Evolutionary conservation across 768 basidiomycete species (phyloP), one percentile per base, ranked within the genome.

Genomic region (Thelephora aurantiotincta): DNA sequence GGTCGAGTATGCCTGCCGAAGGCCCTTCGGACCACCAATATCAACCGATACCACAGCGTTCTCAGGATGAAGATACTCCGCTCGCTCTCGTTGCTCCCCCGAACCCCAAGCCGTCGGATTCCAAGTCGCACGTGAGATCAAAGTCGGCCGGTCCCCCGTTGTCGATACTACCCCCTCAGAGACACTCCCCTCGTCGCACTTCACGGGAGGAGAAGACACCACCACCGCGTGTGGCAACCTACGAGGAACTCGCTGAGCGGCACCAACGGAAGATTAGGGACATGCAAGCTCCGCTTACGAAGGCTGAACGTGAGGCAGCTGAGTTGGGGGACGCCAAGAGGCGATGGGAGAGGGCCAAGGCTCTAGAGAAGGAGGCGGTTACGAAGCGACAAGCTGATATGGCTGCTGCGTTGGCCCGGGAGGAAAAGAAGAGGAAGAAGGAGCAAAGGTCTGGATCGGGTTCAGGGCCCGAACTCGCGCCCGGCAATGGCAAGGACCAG

Each of bases 241-340:
- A 85, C 59, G 91, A 93, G 62, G 89, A 94, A 59, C 69, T 94
- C 30, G 80, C 77, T 43, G 86, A 89, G 54, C 71, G 90, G 14
- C 91, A 94, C 55, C 75, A 85, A 44, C 80, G 85, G 65, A 86
- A 88, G 65, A 74, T 96, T 68, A 74, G 73, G 33, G 78, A 79
- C 56, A 60, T 96, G 52, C 91, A 96, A 65, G 78, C 72, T 35
- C 91, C 91, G 4, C 65, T 96, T 30, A 91, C 84, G n/a, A 73
- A 77, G 54, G 80, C 81, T 2, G 78, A 82, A 64, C 77, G 75
- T 57, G 84, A 91, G 57, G 74, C 81, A 51, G 86, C 82, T 1
- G 75, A 85, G 23, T 54, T 92, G 14, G 74, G 72, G 48, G 77
- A 76, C n/a, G 90, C 88, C 11, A 79, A 77, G 58, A 73, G 70